Evolutionary conservation across 495 filamentous ascomycete genomes (phyloP).

Genomic region (Penicillium turbatum): DNA sequence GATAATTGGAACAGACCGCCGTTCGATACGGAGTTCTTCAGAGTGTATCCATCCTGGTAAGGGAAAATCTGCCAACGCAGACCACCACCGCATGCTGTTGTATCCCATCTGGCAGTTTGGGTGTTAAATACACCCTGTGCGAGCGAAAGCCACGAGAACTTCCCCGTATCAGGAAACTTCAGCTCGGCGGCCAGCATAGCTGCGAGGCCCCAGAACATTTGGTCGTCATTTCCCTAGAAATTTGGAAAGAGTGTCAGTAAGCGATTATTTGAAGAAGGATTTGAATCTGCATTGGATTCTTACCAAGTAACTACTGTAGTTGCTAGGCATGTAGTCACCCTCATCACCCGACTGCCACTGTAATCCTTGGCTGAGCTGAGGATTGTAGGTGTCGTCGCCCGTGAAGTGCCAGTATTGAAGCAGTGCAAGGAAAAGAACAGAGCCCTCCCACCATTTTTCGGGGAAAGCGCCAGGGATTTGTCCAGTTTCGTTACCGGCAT

Average conservation of each 20-base stretch:
- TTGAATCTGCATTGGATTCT: not conserved
- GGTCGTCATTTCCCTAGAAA: constrained; percentile 51
- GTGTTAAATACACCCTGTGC: constrained; percentile 76
- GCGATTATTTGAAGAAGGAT: not conserved
- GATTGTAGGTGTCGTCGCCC: constrained; percentile 49
- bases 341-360: constrained; percentile 43
- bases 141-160: constrained; percentile 66
- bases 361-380: constrained; percentile 44
- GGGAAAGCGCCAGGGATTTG: constrained; percentile 54
- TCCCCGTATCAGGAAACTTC: constrained; percentile 43
- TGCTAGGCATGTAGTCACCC: constrained; percentile 44
- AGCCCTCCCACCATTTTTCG: constrained; percentile 71
- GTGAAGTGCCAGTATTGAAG: constrained; percentile 55
- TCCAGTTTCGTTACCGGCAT: constrained; percentile 60
- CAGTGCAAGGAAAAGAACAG: constrained; percentile 51
- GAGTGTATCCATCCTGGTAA: constrained; percentile 49
- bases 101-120: constrained; percentile 53
- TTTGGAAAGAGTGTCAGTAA: not conserved
- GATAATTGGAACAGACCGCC: constrained; percentile 67
- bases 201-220: constrained; percentile 54
- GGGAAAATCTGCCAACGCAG: constrained; percentile 54
- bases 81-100: constrained; percentile 45
- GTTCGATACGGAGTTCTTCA: constrained; percentile 69
- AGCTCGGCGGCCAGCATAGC: constrained; percentile 54
- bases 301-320: constrained; percentile 38